phyloP scores from a whole-genome alignment of 768 basidiomycete species.

The Calocybe gangraenosa region DNA sequence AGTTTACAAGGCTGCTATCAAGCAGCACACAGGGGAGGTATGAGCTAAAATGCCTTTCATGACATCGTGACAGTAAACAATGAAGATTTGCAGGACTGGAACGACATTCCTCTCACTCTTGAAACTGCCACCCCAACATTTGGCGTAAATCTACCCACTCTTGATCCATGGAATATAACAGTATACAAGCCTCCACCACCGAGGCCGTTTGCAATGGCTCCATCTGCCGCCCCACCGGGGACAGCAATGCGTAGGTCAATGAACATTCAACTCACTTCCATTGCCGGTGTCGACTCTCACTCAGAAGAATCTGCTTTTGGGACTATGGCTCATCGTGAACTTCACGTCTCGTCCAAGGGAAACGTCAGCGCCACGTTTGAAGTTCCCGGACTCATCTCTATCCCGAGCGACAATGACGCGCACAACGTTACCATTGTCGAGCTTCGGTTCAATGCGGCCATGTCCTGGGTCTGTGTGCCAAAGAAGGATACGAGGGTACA shows the following conservation, averaged over 20 bases:
- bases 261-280: no score
- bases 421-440: constrained; percentile 25
- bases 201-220: neutral
- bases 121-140: constrained; percentile 41
- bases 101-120: constrained; percentile 35
- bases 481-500: constrained; percentile 21
- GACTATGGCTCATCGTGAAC: neutral
- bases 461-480: constrained; percentile 25
- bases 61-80: neutral
- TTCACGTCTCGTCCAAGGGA: constrained; percentile 12
- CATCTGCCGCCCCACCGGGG: neutral
- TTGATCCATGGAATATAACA: constrained; percentile 34
- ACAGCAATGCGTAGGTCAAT: no score
- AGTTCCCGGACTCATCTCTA: constrained; percentile 19
- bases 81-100: constrained; percentile 32
- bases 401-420: constrained; percentile 20
- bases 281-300: no score
- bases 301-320: no score
- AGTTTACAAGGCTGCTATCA: constrained; percentile 35
- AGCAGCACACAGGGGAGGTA: constrained; percentile 40
- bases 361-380: constrained; percentile 24
- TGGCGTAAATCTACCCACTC: constrained; percentile 30
- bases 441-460: constrained; percentile 16
- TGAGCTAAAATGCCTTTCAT: neutral
- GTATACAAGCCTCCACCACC: neutral